Percentiles rank a stretch among this genome's conserved stretches.
Conservation (phyloP, 2,329 filamentous ascomycete species). For the Penicillium digitatum region DNA sequence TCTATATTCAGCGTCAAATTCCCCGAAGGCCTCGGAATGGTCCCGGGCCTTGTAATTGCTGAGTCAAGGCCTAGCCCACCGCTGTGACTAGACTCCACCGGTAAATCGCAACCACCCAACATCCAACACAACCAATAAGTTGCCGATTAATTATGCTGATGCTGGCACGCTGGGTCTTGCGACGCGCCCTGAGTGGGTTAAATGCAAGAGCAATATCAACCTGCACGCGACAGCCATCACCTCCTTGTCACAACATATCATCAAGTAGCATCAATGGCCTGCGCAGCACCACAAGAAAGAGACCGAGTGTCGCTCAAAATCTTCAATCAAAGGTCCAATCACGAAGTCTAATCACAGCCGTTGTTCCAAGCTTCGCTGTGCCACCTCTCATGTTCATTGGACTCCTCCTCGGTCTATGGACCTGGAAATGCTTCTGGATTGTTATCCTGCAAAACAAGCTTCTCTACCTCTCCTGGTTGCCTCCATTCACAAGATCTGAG, state of each 20-base stretch:
- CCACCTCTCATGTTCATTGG: slow-evolving; percentile 65
- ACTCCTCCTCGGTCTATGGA: slow-evolving; percentile 62
- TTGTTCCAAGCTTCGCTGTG: slow-evolving; percentile 50
- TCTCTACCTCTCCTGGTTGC: slow-evolving; percentile 74
- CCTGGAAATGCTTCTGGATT: slow-evolving; percentile 66
- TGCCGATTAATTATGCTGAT: neutral
- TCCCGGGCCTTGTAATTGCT: neutral
- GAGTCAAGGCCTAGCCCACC: neutral
- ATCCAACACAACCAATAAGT: neutral
- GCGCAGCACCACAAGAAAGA: neutral
- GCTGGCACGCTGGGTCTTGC: neutral
- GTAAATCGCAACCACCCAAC: neutral
- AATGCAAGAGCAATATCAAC: neutral
- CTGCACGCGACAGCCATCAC: neutral
- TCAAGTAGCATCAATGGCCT: neutral
- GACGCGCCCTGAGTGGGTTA: neutral
- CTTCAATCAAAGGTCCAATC: neutral
- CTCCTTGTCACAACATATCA: neutral
- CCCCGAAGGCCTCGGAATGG: neutral
- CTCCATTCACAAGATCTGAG: slow-evolving; percentile 66
- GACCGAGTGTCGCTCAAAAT: neutral
- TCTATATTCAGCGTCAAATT: neutral
- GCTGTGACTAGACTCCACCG: neutral
- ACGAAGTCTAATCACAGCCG: slow-evolving; percentile 18
- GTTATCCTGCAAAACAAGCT: slow-evolving; percentile 76